Evolutionary conservation across 2,329 filamentous ascomycete species (phyloP), one percentile per base, ranked within the genome.

Genomic region (Apiospora arundinis): DNA sequence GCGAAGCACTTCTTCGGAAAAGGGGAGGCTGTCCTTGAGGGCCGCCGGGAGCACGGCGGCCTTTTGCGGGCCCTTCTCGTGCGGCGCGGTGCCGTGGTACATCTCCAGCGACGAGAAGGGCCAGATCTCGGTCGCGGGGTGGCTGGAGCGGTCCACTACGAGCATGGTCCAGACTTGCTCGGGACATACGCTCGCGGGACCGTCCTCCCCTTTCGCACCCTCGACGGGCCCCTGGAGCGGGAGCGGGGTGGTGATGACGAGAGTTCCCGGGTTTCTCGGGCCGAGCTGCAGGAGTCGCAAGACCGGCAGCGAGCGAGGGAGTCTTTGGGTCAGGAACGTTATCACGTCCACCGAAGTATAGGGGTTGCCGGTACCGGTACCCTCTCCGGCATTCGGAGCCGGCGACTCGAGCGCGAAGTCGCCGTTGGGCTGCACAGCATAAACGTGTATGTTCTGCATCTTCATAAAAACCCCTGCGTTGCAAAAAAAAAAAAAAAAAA

Each of bases 71-170:
- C 11, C 68, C 49, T 63, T 42, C 37, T 60, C 68, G 25, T 69
- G 67, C 46, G 28, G 46, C 18, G 68, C 28, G 37, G 49, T 6
- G 28, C 46, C 46, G 49, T 69, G 68, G 49, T 60, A 69, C 32
- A 69, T 46, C 42, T 69, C 68, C 4, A 69, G 37, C 32, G 68
- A 69, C 6, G 46, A 69, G n/a, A 69, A 60, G 18, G 68, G 49
- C 68, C 68, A 69, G 37, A 69, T 63, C 49, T 69, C 68, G 9
- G 68, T 69, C 0, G 68, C 48, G 23, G 68, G 68, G 37, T 69
- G 52, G 32, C 21, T 60, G 23, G 46, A 21, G 2, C 68, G 45
- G 49, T 69, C 68, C 21, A 69, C 49, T 21, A 69, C 68, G n/a
- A 28, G n/a, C 68, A 69, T 63, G 49, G 68, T 44, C 46, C 49